Conservation (phyloP, 108 stramenopile genomes). For the Cyclostephanos tholiformis region DNA sequence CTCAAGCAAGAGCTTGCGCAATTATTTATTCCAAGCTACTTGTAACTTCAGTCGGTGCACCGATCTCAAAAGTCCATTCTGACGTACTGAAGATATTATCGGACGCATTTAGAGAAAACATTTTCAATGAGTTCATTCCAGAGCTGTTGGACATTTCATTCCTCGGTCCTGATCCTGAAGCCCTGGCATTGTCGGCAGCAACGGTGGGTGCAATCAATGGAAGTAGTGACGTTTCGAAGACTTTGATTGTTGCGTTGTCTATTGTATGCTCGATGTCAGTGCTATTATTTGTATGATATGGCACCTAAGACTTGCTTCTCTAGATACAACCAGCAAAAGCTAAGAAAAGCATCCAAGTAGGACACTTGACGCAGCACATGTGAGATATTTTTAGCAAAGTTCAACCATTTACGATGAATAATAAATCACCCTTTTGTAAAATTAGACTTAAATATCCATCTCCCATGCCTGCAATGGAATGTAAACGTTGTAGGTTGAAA, state of each 20-base stretch:
- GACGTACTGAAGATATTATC: slow-evolving; percentile 30
- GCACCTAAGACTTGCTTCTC: not conserved
- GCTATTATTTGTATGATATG: not conserved
- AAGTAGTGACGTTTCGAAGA: not conserved
- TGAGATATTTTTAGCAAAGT: not conserved
- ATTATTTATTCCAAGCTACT: slow-evolving; percentile 35
- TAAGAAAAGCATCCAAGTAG: not conserved
- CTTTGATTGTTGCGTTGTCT: not conserved
- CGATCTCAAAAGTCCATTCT: slow-evolving; percentile 23
- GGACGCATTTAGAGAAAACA: slow-evolving; percentile 29
- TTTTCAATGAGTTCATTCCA: slow-evolving; percentile 27
- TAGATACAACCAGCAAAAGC: not conserved
- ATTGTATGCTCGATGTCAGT: not conserved
- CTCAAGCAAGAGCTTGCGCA: slow-evolving; percentile 31
- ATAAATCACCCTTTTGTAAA: not conserved
- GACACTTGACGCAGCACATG: not conserved
- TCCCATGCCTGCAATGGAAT: too few species aligned
- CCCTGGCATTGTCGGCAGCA: slow-evolving; percentile 1
- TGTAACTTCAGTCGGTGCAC: slow-evolving; percentile 21
- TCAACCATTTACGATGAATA: not conserved
- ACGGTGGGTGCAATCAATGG: not conserved
- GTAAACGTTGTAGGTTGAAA: too few species aligned
- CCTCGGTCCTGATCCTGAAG: slow-evolving; percentile 40
- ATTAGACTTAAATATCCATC: too few species aligned
- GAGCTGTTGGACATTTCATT: slow-evolving; percentile 32